Base-by-base conservation (phyloP, 176 grass and related monocot species). In the Musa itinerans region DNA sequence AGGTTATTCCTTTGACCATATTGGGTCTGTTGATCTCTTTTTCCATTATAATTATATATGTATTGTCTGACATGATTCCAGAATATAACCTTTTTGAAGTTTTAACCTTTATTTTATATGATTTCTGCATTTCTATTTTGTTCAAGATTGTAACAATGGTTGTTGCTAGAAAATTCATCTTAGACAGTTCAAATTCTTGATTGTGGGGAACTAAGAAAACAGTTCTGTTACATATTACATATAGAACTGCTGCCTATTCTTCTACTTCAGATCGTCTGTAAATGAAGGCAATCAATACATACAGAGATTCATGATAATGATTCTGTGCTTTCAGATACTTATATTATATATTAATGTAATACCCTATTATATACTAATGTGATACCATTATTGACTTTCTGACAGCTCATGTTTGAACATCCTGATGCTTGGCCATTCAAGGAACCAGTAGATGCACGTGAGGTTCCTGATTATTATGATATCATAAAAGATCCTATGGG, bases 401-500 rank as follows among this genome's bases (percentile, higher is more conserved):
- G 84, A 25, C 83, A 99, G 96, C 78, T 81, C 52, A 88, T 99
- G 91, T 86, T 79, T 61, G 96, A 99, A 7, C 96, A 99, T 89
- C 83, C 96, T 70, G 96, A 95, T 86, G 90, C 96, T 71, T 99
- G 96, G 96, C 96, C 96, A 74, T 99, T 99, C 63, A 94, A 90
- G 86, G 89, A 99, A 55, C 96, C 96, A 12, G 96, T 99, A 68
- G 91, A 99, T 83, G 82, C 90, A 57, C 86, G 96, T 17, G 96
- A 95, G 68, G 96, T 95, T 75, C 96, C 96, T 73, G 96, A 99
- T 79, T 95, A 99, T 80, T 95, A 99, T 72, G 86, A 99, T 77
- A 92, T 99, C 71, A 99, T 99, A 77, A 99, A 99, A 83, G 91
- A 99, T 86, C 91, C 96, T 55, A 99, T 99, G 84, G 96, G 96